Evolutionary conservation across 768 basidiomycete genomes (phyloP).

Genomic region (Sutorius australiensis): DNA sequence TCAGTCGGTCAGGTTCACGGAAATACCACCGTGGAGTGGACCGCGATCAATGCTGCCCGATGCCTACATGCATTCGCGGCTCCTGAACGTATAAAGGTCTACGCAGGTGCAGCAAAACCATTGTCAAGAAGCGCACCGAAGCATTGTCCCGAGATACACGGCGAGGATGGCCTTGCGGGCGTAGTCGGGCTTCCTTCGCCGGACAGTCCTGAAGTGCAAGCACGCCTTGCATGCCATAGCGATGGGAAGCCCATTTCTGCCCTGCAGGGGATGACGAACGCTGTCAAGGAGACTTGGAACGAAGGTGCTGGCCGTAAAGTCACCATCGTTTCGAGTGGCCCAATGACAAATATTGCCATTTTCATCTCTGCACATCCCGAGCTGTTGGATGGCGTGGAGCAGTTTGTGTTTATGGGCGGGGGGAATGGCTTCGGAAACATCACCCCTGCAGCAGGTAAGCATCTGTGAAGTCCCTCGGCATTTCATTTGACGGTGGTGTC

Average conservation of each 20-base stretch:
- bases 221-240: constrained; percentile 43
- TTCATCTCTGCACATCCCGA: constrained; percentile 60
- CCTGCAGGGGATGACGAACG: constrained; percentile 62
- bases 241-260: constrained; percentile 49
- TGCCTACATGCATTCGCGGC: constrained; percentile 76
- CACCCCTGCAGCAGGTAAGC: constrained; percentile 64
- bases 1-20: constrained; percentile 63
- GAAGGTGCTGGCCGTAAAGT: constrained; percentile 57
- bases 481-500: not conserved
- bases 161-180: constrained; percentile 77
- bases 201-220: constrained; percentile 46
- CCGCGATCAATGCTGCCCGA: constrained; percentile 69
- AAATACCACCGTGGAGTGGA: constrained; percentile 61
- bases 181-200: constrained; percentile 68
- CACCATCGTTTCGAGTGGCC: constrained; percentile 71
- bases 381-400: constrained; percentile 44
- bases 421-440: constrained; percentile 81
- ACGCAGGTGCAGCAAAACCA: constrained; percentile 68
- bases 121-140: constrained; percentile 52
- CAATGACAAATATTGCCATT: constrained; percentile 79
- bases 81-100: constrained; percentile 51
- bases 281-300: constrained; percentile 54
- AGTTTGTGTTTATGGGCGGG: constrained; percentile 82
- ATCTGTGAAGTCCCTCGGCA: not conserved
- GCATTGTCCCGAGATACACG: constrained; percentile 78